These are phyloP conservation scores for Reutealis trisperma DNA, from an alignment of 345 rosid genomes.

Conservation along the genomic window DNA sequence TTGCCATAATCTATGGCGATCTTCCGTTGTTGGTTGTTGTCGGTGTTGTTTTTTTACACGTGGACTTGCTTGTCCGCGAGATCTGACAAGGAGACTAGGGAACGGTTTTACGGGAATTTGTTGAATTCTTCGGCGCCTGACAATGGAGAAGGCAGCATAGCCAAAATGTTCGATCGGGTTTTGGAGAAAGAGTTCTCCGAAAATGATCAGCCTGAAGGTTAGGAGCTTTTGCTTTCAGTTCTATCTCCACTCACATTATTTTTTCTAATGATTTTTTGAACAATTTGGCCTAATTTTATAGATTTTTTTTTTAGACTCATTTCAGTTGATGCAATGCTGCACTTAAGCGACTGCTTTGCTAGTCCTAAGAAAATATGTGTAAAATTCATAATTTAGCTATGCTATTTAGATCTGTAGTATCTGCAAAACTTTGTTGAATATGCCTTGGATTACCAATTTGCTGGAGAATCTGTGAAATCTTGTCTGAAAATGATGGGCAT, in stretches of 20 bases:
- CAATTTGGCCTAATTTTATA: neutral
- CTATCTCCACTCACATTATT: neutral
- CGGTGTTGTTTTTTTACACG: constrained; percentile 34
- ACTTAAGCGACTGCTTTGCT: neutral
- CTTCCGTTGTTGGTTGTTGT: constrained; percentile 36
- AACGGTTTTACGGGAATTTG: constrained; percentile 85
- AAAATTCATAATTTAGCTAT: neutral
- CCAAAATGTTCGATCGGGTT: constrained; percentile 91
- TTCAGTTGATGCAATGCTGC: neutral
- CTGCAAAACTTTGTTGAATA: neutral
- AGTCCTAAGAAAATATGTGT: neutral
- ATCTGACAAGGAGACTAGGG: constrained; percentile 87
- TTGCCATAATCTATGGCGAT: constrained; percentile 28
- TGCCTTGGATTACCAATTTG: neutral
- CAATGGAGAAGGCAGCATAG: constrained; percentile 73
- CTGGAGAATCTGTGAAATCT: neutral
- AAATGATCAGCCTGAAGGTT: constrained; percentile 91
- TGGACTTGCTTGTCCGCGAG: constrained; percentile 43
- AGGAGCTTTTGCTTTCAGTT: constrained; percentile 8
- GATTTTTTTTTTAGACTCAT: neutral
- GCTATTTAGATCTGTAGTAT: neutral
- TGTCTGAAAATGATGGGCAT: neutral
- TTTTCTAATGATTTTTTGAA: neutral
- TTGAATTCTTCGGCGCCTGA: constrained; percentile 69
- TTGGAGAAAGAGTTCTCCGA: constrained; percentile 94